phyloP scores from a whole-genome alignment of 306 rosid genomes.

The Coriaria nepalensis region DNA sequence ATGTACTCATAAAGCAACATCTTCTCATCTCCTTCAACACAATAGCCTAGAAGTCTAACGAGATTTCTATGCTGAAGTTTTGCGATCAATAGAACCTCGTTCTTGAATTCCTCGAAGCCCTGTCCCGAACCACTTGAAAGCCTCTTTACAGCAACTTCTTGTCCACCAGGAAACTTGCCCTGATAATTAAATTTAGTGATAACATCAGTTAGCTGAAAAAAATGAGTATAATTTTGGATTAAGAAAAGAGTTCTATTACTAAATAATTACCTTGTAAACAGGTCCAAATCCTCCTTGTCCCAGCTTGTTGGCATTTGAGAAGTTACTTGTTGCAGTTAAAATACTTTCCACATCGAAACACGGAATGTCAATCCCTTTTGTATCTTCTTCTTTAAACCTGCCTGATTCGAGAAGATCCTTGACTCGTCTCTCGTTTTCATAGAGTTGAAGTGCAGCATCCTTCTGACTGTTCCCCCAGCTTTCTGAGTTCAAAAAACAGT shows the following conservation, averaged over 20 bases:
- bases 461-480: conserved; percentile 32
- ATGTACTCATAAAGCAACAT: conserved; percentile 62
- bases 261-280: conserved; percentile 43
- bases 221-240: too few species aligned
- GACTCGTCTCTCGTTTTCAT: conserved; percentile 30
- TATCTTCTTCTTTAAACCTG: conserved; percentile 38
- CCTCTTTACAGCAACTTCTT: conserved; percentile 66
- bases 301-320: conserved; percentile 51
- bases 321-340: conserved; percentile 41
- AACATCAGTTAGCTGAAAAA: not conserved
- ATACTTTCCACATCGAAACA: conserved; percentile 49
- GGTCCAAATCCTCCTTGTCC: conserved; percentile 79
- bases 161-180: conserved; percentile 54
- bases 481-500: conserved; percentile 36
- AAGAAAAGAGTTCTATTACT: too few species aligned
- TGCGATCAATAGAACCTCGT: conserved; percentile 68
- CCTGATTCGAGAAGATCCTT: conserved; percentile 47
- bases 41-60: conserved; percentile 67
- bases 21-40: conserved; percentile 68
- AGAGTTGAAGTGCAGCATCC: conserved; percentile 28
- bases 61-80: conserved; percentile 74
- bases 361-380: conserved; percentile 48
- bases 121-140: conserved; percentile 72
- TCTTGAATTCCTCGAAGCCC: conserved; percentile 65
- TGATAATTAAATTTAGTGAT: conserved; percentile 8